Evolutionary conservation across 1,284 basidiomycete species (phyloP), one percentile per base, ranked within the genome.

Genomic region (Lignosus rhinocerotis): DNA sequence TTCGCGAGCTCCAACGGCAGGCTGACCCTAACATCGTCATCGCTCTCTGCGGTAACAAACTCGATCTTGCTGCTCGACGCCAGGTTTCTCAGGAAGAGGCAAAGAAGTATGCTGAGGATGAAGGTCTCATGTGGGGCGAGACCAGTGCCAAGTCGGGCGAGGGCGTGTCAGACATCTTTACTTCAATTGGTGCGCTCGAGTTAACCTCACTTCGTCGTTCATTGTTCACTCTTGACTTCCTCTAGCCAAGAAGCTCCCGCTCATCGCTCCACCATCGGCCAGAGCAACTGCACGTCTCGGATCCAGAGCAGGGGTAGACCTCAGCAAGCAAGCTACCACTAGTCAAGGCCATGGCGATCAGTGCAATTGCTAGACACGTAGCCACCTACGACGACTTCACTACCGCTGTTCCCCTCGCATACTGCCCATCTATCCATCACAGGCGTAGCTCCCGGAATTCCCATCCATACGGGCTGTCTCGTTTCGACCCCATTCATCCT

Each of bases 1-100:
- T 98, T 67, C 86, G 92, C 60, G 96, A 98, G 75, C 86, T 98
- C 10, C 94, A 98, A 74, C 92, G 96, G 59, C 96, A 98, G 78
- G 96, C 96, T 44, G 96, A 98, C 73, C 94, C 96, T 30, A 93
- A 92, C 54, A 98, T 98, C 78, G 87, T 96, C 66, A 96, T 97
- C 71, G 93, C 95, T 45, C 85, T 98, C 30, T 96, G 95, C 58
- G 96, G 96, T 53, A 98, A 98, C 83, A 98, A 98, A 79, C 77
- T 87, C 14, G 96, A 98, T 75, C 78, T 98, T 49, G 83, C 86
- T 39, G 88, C 87, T 9, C 85, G 90, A 61, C 86, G 94, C 70
- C 89, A 92, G 71, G 89, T 94, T 12, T 79, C 87, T 12, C 81
- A 90, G 66, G 91, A 94, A 69, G 87, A 95, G 69, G 96, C 93